Evolutionary conservation across 192 early-diverging fungal species (phyloP), one percentile per base, ranked within the genome.

Genomic region (Backusella westeae): DNA sequence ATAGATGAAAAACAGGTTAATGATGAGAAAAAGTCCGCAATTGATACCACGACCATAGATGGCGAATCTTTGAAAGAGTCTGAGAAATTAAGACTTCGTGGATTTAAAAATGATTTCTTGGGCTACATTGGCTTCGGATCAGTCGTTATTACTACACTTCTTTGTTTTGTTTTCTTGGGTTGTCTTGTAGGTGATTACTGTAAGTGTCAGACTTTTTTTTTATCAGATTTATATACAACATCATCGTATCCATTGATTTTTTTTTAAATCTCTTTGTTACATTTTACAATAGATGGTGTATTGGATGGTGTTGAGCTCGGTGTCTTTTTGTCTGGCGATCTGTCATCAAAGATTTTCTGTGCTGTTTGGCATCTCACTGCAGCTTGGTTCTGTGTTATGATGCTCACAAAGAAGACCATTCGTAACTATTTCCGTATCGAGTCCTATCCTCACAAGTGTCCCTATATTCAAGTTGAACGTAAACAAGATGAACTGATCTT

Each of bases 131-230:
- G 89, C 3, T 83, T 83, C 69, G 77, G 78, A 42, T 86, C 87
- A 32, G 83, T 84, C 17, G 73, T 90, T 34, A 41, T 86, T 23
- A 86, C 87, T 14, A 91, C 90, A 9, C 75, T 91, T 32, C 83
- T 87, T 21, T 94, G 89, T 85, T 75, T 94, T n/a, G 84, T 89
- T 10, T 85, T 92, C 66, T 78, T 95, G 39, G 85, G 82, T n/a
- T 79, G 90, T 49, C 77, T 94, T 23, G 88, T 93, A n/a, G 76
- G 85, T 17, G 94, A 95, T 83, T 92, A 94, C 85, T 95, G 94
- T 84, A 83, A 76, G 81, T 75, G 3, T 3, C 34, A 72, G 23
- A 9, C 6, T 29, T 71, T 14, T 65, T 39, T 70, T 66, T 39
- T 63, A 75, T 29, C 10, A 52, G 19, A 59, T 26, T 7, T 0